Evolutionary conservation across 2,329 filamentous ascomycete genomes (phyloP), one percentile per base, ranked within the genome.

Genomic region (Diaporthe sp.): DNA sequence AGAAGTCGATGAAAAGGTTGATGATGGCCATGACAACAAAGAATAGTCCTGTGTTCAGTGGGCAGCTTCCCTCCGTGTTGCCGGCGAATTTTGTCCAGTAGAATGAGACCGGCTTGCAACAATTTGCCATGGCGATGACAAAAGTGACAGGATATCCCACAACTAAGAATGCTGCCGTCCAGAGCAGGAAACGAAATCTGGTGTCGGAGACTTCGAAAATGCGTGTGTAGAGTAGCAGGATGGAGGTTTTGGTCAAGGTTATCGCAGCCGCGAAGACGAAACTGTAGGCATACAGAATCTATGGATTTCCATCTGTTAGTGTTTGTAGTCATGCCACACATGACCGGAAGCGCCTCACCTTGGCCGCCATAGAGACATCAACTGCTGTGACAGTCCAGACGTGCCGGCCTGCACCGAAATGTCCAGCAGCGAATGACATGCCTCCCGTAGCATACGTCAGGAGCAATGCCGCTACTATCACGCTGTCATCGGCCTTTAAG

Each of bases 21-120:
- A 59, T 59, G 56, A 59, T 59, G 12, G 56, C 56, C 56, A 59
- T 59, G n/a, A 39, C n/a, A 0, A 59, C 56, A 7, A 59, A 59
- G n/a, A 59, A 39, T 2, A 39, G 35, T 9, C 56, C 56, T 5
- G 56, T 59, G 6, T 59, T 59, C 10, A 59, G 3, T 59, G 35
- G 56, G 22, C 56, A 59, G n/a, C 35, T 22, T 27, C 56, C 56
- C 19, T 59, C 56, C 12, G 35, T 59, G n/a, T 58, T 65, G 1
- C 75, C 75, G 7, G 66, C 17, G 42, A 76, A 76, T 15, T 76
- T 69, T 35, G 75, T 61, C 75, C 75, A 76, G 56, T 76, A 76
- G 51, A 74, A 76, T 6, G 72, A 56, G 15, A 76, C 17, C 4
- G 75, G 72, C 19, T 59, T 58, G 56, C 75, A 76, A 8, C 68